A percentile compares a stretch with the other conserved stretches of the same genome.
These are phyloP conservation scores for Gaeumannomyces sp. DNA, from an alignment of 2,329 filamentous ascomycete genomes.

Conservation along the genomic window DNA sequence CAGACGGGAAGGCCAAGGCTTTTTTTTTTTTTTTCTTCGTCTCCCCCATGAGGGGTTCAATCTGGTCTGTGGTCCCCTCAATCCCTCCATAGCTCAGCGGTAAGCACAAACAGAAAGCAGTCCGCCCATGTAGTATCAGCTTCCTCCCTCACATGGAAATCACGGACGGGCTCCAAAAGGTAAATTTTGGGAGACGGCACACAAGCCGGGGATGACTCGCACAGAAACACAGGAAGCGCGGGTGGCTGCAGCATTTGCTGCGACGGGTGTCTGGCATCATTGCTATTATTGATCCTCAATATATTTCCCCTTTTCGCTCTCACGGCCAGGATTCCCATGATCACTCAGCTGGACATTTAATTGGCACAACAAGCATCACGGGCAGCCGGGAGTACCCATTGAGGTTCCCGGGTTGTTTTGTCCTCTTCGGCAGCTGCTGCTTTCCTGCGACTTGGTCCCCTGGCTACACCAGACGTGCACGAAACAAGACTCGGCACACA, in stretches of 20 bases:
- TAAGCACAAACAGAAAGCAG: neutral
- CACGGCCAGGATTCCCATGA: neutral
- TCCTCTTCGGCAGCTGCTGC: neutral
- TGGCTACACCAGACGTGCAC: neutral
- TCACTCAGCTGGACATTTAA: neutral
- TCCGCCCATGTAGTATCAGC: no score
- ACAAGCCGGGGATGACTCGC: neutral
- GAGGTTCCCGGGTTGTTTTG: no score
- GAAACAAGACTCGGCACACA: neutral
- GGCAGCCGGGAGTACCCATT: no score
- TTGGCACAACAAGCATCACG: neutral
- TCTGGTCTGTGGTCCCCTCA: no score
- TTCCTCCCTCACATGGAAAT: no score
- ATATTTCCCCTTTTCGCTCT: neutral
- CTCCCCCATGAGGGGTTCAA: no score
- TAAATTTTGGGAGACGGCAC: no score
- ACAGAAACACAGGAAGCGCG: neutral
- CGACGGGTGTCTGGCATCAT: neutral
- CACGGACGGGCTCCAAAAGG: no score
- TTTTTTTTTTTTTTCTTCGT: no score
- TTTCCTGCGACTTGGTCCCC: neutral
- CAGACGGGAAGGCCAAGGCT: neutral
- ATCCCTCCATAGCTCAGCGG: no score
- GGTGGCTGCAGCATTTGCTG: neutral
- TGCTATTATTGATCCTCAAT: no score